Evolutionary conservation across 2,329 filamentous ascomycete species (phyloP).

Genomic region (Zelopaecilomyces penicillatus): DNA sequence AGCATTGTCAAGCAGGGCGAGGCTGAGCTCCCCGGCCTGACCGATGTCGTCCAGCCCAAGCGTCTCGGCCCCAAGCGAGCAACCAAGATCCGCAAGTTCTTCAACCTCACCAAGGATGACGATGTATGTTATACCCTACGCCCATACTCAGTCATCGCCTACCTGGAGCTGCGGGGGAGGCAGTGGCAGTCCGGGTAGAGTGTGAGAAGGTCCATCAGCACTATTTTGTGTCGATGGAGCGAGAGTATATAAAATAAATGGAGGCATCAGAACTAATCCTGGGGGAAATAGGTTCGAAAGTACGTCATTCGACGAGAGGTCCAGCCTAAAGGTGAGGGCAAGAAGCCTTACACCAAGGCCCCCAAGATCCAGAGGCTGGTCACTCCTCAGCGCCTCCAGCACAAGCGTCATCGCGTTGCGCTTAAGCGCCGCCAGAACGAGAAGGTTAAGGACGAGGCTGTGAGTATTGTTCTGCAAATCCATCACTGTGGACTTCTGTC

Average conservation of each 20-base stretch:
- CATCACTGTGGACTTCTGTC: neutral
- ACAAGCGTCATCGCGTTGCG: conserved; percentile 97
- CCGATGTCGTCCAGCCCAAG: conserved; percentile 98
- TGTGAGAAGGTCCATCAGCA: conserved; percentile 40
- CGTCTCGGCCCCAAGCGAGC: conserved; percentile 98
- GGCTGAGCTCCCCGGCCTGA: conserved; percentile 84
- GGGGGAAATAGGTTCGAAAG: conserved; percentile 73
- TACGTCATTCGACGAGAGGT: conserved; percentile 99
- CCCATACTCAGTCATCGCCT: conserved; percentile 60
- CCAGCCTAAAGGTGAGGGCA: conserved; percentile 93
- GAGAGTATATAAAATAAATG: conserved; percentile 15
- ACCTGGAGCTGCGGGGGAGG: conserved; percentile 44
- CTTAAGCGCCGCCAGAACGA: conserved; percentile 98
- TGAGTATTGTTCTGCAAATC: conserved; percentile 44
- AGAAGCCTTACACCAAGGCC: conserved; percentile 98
- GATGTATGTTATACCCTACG: conserved; percentile 74
- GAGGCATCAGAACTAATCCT: conserved; percentile 28
- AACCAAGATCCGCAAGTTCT: conserved; percentile 99
- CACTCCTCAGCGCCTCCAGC: conserved; percentile 98
- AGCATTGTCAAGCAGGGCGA: conserved; percentile 98
- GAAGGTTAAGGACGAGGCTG: conserved; percentile 97
- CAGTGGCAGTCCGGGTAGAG: conserved; percentile 46
- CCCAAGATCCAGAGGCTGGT: conserved; percentile 99
- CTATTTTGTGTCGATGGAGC: conserved; percentile 3
- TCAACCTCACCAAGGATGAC: conserved; percentile 99